These are phyloP conservation scores for Coemansia brasiliensis DNA, from an alignment of 192 early-diverging fungal species.

Conservation along the genomic window DNA sequence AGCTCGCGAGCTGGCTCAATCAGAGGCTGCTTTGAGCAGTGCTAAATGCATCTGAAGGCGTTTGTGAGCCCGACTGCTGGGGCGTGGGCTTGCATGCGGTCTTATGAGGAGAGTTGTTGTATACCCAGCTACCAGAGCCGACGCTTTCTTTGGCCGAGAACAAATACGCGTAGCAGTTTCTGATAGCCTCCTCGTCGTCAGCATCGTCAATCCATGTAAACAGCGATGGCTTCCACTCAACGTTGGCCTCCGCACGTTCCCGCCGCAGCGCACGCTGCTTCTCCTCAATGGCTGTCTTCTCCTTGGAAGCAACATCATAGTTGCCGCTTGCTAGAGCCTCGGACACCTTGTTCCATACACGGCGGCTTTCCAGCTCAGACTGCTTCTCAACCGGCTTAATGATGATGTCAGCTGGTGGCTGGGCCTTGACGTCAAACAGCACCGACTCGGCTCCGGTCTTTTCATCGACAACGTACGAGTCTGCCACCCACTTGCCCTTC, in stretches of 20 bases:
- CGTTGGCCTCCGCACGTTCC: slow-evolving; percentile 58
- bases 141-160: slow-evolving; percentile 48
- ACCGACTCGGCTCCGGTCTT: slow-evolving; percentile 50
- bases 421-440: slow-evolving; percentile 63
- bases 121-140: slow-evolving; percentile 50
- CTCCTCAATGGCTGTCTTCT: slow-evolving; percentile 73
- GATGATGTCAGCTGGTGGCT: slow-evolving; percentile 56
- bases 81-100: slow-evolving; percentile 9
- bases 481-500: slow-evolving; percentile 70
- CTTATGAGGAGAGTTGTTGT: slow-evolving; percentile 29
- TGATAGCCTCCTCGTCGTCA: slow-evolving; percentile 34
- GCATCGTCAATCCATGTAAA: slow-evolving; percentile 54
- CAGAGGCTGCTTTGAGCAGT: slow-evolving; percentile 41
- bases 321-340: slow-evolving; percentile 66
- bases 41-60: slow-evolving; percentile 51
- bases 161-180: slow-evolving; percentile 38
- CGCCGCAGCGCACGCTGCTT: slow-evolving; percentile 63
- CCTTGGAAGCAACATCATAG: slow-evolving; percentile 65
- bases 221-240: slow-evolving; percentile 57
- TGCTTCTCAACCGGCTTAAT: slow-evolving; percentile 63
- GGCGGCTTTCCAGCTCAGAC: slow-evolving; percentile 64
- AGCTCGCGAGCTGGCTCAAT: no score
- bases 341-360: slow-evolving; percentile 68
- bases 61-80: slow-evolving; percentile 37
- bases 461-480: slow-evolving; percentile 59